phyloP scores from a whole-genome alignment of 83 land plant species.

The Larix sibirica region DNA sequence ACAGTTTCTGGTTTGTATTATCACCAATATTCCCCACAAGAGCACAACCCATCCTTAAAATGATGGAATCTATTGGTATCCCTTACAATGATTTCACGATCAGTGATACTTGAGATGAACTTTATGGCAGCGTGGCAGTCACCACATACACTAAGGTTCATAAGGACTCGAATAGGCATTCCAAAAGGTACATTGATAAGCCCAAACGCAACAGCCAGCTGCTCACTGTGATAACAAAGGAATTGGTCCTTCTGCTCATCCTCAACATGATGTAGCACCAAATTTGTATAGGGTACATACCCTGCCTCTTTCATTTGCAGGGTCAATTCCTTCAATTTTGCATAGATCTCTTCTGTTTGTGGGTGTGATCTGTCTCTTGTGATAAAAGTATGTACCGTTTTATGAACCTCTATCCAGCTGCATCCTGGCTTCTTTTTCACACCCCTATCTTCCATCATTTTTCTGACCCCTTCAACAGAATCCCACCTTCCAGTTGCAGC shows the following conservation, averaged over 20 bases:
- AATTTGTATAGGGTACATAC: not conserved
- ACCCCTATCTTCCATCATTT: slow-evolving; percentile 45
- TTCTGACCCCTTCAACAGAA: slow-evolving; percentile 33
- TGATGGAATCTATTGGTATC: slow-evolving; percentile 13
- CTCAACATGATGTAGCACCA: not conserved
- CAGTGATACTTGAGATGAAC: slow-evolving; percentile 7
- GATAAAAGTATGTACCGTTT: slow-evolving; percentile 33
- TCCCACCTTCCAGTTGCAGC: slow-evolving; percentile 60
- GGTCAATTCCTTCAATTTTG: slow-evolving; percentile 26
- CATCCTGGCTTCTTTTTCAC: slow-evolving; percentile 54
- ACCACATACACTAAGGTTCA: slow-evolving; percentile 7
- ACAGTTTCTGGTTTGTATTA: not conserved
- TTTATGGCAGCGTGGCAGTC: slow-evolving; percentile 8
- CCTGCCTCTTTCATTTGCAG: slow-evolving; percentile 25
- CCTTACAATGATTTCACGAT: slow-evolving; percentile 11
- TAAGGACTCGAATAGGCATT: slow-evolving; percentile 10
- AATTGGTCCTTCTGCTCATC: not conserved
- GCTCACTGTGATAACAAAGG: slow-evolving; percentile 8
- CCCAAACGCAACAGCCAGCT: slow-evolving; percentile 15
- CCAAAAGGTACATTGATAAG: not conserved
- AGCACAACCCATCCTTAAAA: slow-evolving; percentile 15
- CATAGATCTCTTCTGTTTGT: slow-evolving; percentile 30
- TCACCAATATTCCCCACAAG: slow-evolving; percentile 16
- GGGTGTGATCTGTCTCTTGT: slow-evolving; percentile 49
- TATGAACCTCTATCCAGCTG: slow-evolving; percentile 49